Percentiles rank a stretch among this genome's conserved stretches.
Evolutionary conservation across 805 yeast genomes (phyloP).

Genomic region (Metschnikowia proteae): DNA sequence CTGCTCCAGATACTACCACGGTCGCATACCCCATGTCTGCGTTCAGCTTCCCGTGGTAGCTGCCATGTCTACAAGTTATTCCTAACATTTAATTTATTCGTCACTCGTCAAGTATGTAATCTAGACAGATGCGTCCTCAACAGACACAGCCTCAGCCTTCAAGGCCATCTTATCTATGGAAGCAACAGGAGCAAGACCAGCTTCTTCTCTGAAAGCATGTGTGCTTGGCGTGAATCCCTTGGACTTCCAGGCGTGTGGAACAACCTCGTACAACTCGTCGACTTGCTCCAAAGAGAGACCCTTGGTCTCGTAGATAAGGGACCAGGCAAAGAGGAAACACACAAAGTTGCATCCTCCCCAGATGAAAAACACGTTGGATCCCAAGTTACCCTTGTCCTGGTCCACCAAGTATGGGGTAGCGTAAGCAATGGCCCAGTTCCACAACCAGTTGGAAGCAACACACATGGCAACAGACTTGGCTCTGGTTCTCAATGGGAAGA

Average conservation of each 20-base stretch:
- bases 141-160: conserved; percentile 26
- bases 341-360: conserved; percentile 41
- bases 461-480: conserved; percentile 39
- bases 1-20: too few species aligned
- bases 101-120: not conserved
- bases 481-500: conserved; percentile 36
- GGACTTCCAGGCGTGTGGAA: conserved; percentile 34
- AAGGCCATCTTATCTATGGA: conserved; percentile 13
- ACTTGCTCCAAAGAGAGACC: conserved; percentile 41
- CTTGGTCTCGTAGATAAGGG: conserved; percentile 38
- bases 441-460: conserved; percentile 41
- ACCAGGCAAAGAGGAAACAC: conserved; percentile 32
- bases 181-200: conserved; percentile 11
- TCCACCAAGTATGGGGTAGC: conserved; percentile 43
- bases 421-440: conserved; percentile 41
- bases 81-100: not conserved
- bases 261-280: conserved; percentile 36
- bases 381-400: conserved; percentile 37
- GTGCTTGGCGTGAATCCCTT: conserved; percentile 28
- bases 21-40: too few species aligned
- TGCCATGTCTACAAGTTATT: too few species aligned
- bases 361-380: conserved; percentile 39
- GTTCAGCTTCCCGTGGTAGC: too few species aligned
- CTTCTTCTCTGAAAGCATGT: conserved; percentile 33
- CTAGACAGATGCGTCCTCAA: conserved; percentile 27